Evolutionary conservation across 768 basidiomycete genomes (phyloP).

Genomic region (Suillus weaverae): DNA sequence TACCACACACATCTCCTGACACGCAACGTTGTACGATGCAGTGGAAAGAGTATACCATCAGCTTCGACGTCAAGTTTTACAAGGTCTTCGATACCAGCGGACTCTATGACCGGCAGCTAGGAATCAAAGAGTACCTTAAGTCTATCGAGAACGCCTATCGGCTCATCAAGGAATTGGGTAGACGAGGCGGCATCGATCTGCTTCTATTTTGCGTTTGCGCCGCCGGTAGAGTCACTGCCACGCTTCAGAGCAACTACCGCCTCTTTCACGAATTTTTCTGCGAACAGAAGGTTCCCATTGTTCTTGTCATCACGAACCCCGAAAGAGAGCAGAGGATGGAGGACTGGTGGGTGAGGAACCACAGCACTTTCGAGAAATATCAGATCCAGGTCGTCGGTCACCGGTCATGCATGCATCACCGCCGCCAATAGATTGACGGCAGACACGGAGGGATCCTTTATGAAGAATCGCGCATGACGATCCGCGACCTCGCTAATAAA

Average conservation of each 20-base stretch:
- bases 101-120: constrained; percentile 12
- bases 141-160: background rate
- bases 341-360: constrained; percentile 37
- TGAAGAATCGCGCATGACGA: constrained; percentile 29
- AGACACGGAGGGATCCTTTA: constrained; percentile 31
- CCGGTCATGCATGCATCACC: constrained; percentile 41
- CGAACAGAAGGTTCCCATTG: constrained; percentile 18
- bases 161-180: background rate
- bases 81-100: constrained; percentile 21
- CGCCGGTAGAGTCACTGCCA: constrained; percentile 8
- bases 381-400: constrained; percentile 29
- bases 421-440: constrained; percentile 29
- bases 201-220: constrained; percentile 21
- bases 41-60: background rate
- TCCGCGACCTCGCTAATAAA: constrained; percentile 22
- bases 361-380: constrained; percentile 12
- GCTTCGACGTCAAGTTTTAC: constrained; percentile 3
- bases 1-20: background rate
- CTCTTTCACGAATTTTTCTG: constrained; percentile 18
- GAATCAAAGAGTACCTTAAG: background rate
- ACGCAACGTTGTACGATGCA: background rate
- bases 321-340: constrained; percentile 25
- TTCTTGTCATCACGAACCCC: constrained; percentile 33
- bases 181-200: constrained; percentile 14
- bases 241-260: constrained; percentile 11